Evolutionary conservation across 2,329 filamentous ascomycete genomes (phyloP).

Genomic region (Zasmidium angulare): DNA sequence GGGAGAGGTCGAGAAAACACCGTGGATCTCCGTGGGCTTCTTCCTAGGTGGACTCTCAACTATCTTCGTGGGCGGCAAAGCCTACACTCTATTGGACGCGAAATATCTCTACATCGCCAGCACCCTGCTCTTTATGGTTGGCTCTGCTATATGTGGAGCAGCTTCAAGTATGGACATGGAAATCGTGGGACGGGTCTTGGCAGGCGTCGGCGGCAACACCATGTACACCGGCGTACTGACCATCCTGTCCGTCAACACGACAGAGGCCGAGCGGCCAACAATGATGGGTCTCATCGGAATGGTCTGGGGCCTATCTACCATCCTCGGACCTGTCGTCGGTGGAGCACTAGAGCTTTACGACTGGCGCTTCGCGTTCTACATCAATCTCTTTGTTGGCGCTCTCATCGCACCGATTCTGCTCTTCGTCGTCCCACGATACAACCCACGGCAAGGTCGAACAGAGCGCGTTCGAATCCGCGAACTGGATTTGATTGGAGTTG

Average conservation of each 20-base stretch:
- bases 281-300: constrained; percentile 18
- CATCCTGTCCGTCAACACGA: constrained; percentile 17
- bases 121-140: constrained; percentile 29
- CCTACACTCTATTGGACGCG: constrained; percentile 29
- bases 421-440: constrained; percentile 40
- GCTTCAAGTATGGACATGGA: constrained; percentile 32
- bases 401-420: constrained; percentile 45
- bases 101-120: constrained; percentile 30
- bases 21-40: constrained; percentile 26
- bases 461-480: constrained; percentile 8
- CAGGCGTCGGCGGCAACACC: constrained; percentile 32
- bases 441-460: constrained; percentile 10
- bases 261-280: not conserved
- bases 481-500: constrained; percentile 50
- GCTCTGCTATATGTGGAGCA: constrained; percentile 34
- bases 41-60: constrained; percentile 24
- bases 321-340: constrained; percentile 35
- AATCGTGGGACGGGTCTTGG: constrained; percentile 35
- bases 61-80: constrained; percentile 21
- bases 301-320: constrained; percentile 27
- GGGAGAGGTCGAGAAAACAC: not conserved
- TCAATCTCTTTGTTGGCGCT: constrained; percentile 29
- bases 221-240: constrained; percentile 32
- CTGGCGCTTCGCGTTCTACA: constrained; percentile 52
- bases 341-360: constrained; percentile 28